Conservation (phyloP, 2,329 filamentous ascomycete species). For the Blastomyces parvus region DNA sequence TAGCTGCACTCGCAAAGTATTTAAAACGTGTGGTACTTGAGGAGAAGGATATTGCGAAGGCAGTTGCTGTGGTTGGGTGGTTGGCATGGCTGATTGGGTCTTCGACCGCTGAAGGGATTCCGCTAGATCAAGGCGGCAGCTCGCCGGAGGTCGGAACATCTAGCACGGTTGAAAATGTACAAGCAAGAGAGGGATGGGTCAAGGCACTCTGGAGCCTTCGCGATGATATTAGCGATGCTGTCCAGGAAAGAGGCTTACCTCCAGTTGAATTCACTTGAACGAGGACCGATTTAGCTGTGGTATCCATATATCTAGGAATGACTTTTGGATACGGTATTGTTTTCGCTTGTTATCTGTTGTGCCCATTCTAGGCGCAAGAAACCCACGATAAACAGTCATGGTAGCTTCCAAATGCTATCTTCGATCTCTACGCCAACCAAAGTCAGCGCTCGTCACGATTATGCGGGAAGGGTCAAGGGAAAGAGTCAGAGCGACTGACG, state of each 20-base stretch:
- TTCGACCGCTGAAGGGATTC: slow-evolving; percentile 21
- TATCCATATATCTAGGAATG: neutral
- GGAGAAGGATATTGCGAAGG: slow-evolving; percentile 71
- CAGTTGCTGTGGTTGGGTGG: slow-evolving; percentile 60
- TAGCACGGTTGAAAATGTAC: neutral
- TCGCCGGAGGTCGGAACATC: neutral
- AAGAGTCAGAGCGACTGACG: neutral
- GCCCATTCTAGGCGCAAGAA: neutral
- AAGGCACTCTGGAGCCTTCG: slow-evolving; percentile 14
- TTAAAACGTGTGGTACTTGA: slow-evolving; percentile 60
- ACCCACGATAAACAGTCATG: neutral
- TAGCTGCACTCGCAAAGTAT: slow-evolving; percentile 64
- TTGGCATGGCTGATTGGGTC: slow-evolving; percentile 34
- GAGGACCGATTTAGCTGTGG: neutral
- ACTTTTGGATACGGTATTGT: neutral
- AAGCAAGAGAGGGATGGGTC: slow-evolving; percentile 13
- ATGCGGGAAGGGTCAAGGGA: neutral
- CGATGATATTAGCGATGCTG: slow-evolving; percentile 44
- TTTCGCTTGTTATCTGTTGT: neutral
- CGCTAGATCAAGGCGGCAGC: neutral
- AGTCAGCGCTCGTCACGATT: neutral
- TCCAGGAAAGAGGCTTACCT: slow-evolving; percentile 48
- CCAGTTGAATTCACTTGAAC: slow-evolving; percentile 39
- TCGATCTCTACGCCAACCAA: neutral
- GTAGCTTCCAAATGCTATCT: neutral